Conservation (phyloP, 345 rosid genomes). For the Ceriops zippeliana region DNA sequence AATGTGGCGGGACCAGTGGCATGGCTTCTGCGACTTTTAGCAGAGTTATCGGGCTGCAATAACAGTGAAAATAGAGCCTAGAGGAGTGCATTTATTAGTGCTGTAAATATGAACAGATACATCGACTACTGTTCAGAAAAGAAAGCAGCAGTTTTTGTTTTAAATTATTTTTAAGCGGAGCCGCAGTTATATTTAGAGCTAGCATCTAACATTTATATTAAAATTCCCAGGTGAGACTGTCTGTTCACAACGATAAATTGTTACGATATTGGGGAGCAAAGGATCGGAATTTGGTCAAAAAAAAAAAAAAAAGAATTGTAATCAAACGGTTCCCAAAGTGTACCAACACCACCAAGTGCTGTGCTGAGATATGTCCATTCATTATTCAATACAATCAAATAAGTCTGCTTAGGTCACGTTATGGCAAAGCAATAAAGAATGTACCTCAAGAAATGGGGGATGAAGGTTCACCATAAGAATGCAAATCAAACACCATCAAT, state of each 20-base stretch:
- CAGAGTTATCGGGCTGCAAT: conserved; percentile 39
- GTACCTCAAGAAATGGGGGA: background rate
- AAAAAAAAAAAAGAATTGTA: conserved; percentile 3
- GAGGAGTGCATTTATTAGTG: conserved; percentile 28
- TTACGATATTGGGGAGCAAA: conserved; percentile 25
- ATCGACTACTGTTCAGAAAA: background rate
- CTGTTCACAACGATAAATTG: background rate
- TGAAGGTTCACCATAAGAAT: background rate
- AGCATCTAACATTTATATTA: no score
- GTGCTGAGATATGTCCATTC: no score
- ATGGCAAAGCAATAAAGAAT: no score
- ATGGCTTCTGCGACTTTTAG: conserved; percentile 41
- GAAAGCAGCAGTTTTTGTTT: background rate
- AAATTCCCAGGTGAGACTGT: no score
- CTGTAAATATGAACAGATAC: conserved; percentile 23
- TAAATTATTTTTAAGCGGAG: background rate
- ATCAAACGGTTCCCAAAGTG: conserved; percentile 22
- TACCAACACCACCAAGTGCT: background rate
- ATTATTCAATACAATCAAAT: no score
- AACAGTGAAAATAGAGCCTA: conserved; percentile 40
- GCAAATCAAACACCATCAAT: background rate
- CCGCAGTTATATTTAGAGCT: background rate
- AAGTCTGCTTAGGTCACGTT: no score
- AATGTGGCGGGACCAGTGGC: conserved; percentile 35
- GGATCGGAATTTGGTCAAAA: conserved; percentile 12